Conservation (phyloP, 2,329 filamentous ascomycete species). For the Dactylella cylindrospora region DNA sequence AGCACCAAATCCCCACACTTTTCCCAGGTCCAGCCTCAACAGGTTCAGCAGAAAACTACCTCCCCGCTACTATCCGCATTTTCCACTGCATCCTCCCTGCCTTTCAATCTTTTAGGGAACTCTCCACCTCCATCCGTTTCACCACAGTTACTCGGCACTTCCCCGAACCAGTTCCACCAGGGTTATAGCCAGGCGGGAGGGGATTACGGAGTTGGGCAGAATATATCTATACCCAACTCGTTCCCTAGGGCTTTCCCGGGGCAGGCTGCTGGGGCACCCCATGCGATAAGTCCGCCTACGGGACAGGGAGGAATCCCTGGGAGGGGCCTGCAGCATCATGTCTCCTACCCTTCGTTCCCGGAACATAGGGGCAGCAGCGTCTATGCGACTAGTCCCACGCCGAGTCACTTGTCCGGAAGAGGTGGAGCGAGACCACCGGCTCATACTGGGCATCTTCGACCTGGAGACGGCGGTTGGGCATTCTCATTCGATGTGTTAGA, state of each 20-base stretch:
- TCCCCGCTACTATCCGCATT: slow-evolving; percentile 40
- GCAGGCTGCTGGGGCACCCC: slow-evolving; percentile 22
- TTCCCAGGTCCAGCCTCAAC: slow-evolving; percentile 39
- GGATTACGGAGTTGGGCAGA: slow-evolving; percentile 28
- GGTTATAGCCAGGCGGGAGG: slow-evolving; percentile 4
- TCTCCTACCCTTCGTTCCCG: slow-evolving; percentile 29
- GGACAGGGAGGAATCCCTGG: slow-evolving; percentile 13
- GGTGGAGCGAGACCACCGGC: slow-evolving; percentile 35
- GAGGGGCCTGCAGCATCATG: slow-evolving; percentile 38
- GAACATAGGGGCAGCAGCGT: slow-evolving; percentile 40
- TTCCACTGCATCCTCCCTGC: slow-evolving; percentile 31
- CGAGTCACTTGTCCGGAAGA: slow-evolving; percentile 38
- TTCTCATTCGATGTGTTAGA: slow-evolving; percentile 43
- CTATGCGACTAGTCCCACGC: slow-evolving; percentile 42
- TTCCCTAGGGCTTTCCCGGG: slow-evolving; percentile 31
- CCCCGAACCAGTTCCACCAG: slow-evolving; percentile 25
- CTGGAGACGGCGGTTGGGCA: slow-evolving; percentile 40
- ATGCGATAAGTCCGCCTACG: slow-evolving; percentile 43
- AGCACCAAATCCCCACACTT: slow-evolving; percentile 42
- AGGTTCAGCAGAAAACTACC: slow-evolving; percentile 42
- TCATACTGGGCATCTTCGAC: slow-evolving; percentile 32
- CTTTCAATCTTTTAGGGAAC: slow-evolving; percentile 42
- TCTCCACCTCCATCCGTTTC: slow-evolving; percentile 40
- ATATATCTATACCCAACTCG: slow-evolving; percentile 41
- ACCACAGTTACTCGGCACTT: slow-evolving; percentile 31